phyloP scores from a whole-genome alignment of 179 eudicot genomes.

The Heliamphora pulchella region DNA sequence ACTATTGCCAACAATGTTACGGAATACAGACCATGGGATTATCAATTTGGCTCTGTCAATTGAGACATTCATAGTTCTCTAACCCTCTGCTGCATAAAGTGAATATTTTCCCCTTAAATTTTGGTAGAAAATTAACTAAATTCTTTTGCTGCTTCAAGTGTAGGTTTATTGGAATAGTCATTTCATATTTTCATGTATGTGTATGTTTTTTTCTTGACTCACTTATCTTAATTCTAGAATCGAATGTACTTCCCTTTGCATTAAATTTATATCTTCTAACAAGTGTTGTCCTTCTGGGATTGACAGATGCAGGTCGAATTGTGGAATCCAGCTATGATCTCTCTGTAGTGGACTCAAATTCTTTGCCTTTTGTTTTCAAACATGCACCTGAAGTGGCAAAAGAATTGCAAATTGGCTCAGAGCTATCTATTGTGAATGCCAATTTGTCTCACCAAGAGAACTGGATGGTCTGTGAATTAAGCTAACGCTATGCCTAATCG shows the following conservation, averaged over 20 bases:
- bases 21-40: background rate
- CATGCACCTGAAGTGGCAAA: conserved; percentile 72
- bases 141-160: background rate
- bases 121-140: background rate
- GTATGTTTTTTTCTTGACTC: background rate
- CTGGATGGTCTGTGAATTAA: conserved; percentile 61
- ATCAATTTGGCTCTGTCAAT: background rate
- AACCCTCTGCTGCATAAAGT: background rate
- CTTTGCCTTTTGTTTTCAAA: conserved; percentile 72
- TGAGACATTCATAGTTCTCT: background rate
- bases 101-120: background rate
- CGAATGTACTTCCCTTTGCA: background rate
- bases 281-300: conserved; percentile 16
- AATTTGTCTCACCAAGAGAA: conserved; percentile 36
- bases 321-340: conserved; percentile 65
- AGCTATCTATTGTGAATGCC: conserved; percentile 39
- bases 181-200: background rate
- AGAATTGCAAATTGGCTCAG: conserved; percentile 43
- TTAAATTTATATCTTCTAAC: conserved; percentile 13
- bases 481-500: background rate
- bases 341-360: conserved; percentile 78
- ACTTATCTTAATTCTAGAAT: background rate
- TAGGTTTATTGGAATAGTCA: conserved; percentile 5
- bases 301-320: conserved; percentile 55
- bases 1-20: background rate